Percentiles rank a stretch among this genome's conserved stretches.
These are phyloP conservation scores for Xeromyces bisporus DNA, from an alignment of 495 filamentous ascomycete species.

Conservation along the genomic window DNA sequence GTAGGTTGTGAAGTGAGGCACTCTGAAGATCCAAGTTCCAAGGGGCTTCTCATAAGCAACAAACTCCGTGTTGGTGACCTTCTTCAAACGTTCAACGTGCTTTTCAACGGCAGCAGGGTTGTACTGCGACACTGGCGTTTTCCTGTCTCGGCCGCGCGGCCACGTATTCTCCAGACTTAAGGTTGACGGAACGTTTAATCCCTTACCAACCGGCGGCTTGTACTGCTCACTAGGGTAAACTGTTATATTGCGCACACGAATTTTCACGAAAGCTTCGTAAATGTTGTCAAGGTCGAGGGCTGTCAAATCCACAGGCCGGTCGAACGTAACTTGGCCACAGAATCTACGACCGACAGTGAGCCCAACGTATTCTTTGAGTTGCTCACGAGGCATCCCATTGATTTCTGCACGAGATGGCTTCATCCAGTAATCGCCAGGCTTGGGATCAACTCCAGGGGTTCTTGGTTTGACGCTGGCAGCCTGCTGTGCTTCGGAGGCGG, in stretches of 20 bases:
- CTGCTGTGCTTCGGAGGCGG: slow-evolving; percentile 65
- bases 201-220: slow-evolving; percentile 70
- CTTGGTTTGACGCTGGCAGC: slow-evolving; percentile 17
- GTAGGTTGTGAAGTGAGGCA: slow-evolving; percentile 92
- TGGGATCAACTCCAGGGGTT: slow-evolving; percentile 31
- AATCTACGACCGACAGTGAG: slow-evolving; percentile 70
- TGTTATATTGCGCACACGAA: slow-evolving; percentile 59
- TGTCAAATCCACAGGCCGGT: slow-evolving; percentile 64
- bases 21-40: slow-evolving; percentile 79
- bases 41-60: slow-evolving; percentile 56
- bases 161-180: slow-evolving; percentile 80
- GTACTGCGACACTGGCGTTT: slow-evolving; percentile 32
- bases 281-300: slow-evolving; percentile 54
- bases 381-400: slow-evolving; percentile 50
- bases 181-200: slow-evolving; percentile 76
- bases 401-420: slow-evolving; percentile 54
- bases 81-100: slow-evolving; percentile 66
- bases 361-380: slow-evolving; percentile 50
- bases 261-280: slow-evolving; percentile 51
- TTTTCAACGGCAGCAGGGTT: slow-evolving; percentile 47
- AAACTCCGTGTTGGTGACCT: slow-evolving; percentile 63
- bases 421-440: slow-evolving; percentile 73
- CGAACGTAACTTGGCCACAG: slow-evolving; percentile 65
- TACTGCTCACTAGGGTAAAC: slow-evolving; percentile 60
- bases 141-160: slow-evolving; percentile 53